Evolutionary conservation across 2,329 filamentous ascomycete genomes (phyloP), one percentile per base, ranked within the genome.

Genomic region (Venturiaceae sp.): DNA sequence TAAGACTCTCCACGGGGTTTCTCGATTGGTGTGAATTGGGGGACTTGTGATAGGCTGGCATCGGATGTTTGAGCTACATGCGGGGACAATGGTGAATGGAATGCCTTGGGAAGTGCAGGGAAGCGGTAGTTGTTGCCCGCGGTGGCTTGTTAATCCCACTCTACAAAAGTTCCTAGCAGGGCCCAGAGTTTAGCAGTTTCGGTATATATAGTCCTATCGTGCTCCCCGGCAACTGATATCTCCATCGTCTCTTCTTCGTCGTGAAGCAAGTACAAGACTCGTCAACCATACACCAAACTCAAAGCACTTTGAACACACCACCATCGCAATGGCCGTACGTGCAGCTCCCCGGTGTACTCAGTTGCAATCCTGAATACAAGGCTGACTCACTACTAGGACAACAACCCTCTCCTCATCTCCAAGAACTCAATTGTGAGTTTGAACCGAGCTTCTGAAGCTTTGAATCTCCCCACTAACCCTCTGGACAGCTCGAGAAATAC

Each of bases 401-500:
- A 26, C 44, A 50, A 50, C 23, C 44, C 44, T 16, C 44, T 50
- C 44, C 28, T 32, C 1, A 50, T 50, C 14, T 50, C 44, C 21
- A 50, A 26, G 14, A 50, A 50, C 13, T 50, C 44, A n/a, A 50
- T 50, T 8, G 44, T 50, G 23, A 50, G 44, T 16, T n/a, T 28
- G 2, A n/a, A 13, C 19, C 44, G 26, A 50, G 44, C 14, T n/a
- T 9, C 23, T 8, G 44, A 11, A 30, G 5, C 37, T 30, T 3
- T 26, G 8, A 26, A n/a, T 1, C 9, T 30, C 21, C 2, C 19
- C 11, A 23, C 26, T 50, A n/a, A 50, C 44, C 6, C 30, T 11
- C 3, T 16, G 56, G 64, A 68, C 75, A 96, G 90, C 85, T 96
- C 75, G 79, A 87, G 75, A 96, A 96, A 78, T 97, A 92, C 83